A percentile compares a stretch with the other conserved stretches of the same genome.
Evolutionary conservation across 768 basidiomycete genomes (phyloP).

Genomic region (Hemileccinum impolitum): DNA sequence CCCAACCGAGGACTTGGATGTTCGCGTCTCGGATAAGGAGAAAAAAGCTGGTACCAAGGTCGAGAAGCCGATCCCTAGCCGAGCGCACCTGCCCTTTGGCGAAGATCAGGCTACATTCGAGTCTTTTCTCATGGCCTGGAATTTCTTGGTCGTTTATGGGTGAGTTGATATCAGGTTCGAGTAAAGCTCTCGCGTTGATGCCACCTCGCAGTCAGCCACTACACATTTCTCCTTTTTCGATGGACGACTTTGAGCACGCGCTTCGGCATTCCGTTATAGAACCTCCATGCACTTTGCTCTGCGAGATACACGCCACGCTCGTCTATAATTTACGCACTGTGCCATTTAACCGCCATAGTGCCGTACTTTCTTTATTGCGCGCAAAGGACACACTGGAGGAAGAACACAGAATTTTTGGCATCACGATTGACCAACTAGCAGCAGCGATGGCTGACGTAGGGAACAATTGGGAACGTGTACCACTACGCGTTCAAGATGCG

Average conservation of each 20-base stretch:
- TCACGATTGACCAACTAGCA: conserved; percentile 60
- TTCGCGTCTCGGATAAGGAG: conserved; percentile 76
- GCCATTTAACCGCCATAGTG: conserved; percentile 71
- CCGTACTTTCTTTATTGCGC: conserved; percentile 60
- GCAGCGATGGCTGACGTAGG: conserved; percentile 74
- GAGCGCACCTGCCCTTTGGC: conserved; percentile 64
- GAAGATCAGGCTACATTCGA: conserved; percentile 68
- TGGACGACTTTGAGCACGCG: conserved; percentile 91
- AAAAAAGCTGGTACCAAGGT: conserved; percentile 73
- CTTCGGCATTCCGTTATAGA: conserved; percentile 73
- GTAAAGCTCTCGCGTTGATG: conserved; percentile 1
- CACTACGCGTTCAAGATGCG: conserved; percentile 66
- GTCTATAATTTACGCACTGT: conserved; percentile 89
- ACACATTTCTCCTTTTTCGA: conserved; percentile 80
- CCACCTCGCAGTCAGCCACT: conserved; percentile 66
- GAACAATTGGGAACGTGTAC: conserved; percentile 84
- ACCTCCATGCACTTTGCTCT: conserved; percentile 70
- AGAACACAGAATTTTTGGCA: conserved; percentile 47
- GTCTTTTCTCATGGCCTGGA: conserved; percentile 87
- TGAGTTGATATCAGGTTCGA: conserved; percentile 36
- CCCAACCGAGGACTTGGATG: conserved; percentile 89
- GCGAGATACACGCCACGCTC: conserved; percentile 85
- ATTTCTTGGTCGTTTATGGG: conserved; percentile 93
- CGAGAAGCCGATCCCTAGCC: conserved; percentile 63
- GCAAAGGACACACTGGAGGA: conserved; percentile 38